Evolutionary conservation across 1,139 yeast species (phyloP), one percentile per base, ranked within the genome.

Genomic region (Geotrichum cucujoidarum): DNA sequence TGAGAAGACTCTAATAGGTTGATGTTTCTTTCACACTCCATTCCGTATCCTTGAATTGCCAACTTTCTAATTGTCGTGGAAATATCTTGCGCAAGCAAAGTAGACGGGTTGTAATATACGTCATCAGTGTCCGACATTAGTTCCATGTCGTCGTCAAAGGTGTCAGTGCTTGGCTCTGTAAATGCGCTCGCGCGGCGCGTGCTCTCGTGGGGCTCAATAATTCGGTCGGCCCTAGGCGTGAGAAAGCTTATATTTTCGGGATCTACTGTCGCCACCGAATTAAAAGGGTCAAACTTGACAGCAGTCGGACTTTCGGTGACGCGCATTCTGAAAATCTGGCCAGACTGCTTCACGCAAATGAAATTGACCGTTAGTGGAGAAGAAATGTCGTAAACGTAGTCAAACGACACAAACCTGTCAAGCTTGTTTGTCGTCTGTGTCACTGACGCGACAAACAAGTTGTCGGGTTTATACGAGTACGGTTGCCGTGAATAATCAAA

Each of bases 341-440:
- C 96, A 1, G 95, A 83, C 60, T 87, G 95, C 55, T 95, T 72
- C 84, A 89, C 84, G 64, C 96, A 89, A 32, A 89, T 81, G 55
- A 86, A 75, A 34, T 78, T 75, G n/a, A 78, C 72, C 0, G 78
- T 73, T 38, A 66, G 66, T 14, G 61, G 61, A 17, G 57, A 56
- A 13, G 48, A 50, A 22, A 70, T 70, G 56, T 81, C 82, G 1
- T 87, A 82, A 3, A 83, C 79, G 62, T 88, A 89, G 62, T 89
- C 96, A 66, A 83, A 88, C 0, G 95, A 83, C 0, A 84, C 80
- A 1, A 89, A 95, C 56, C 90, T 75, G 57, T 88, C 95, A 8
- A 76, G 81, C 49, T 82, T 86, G 0, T 95, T 83, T 52, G 78
- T 78, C 6, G 81, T 78, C 61, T 89, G 95, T 47, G 79, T 73